phyloP scores from a whole-genome alignment of 257 asterid genomes.

The Vinca minor region DNA sequence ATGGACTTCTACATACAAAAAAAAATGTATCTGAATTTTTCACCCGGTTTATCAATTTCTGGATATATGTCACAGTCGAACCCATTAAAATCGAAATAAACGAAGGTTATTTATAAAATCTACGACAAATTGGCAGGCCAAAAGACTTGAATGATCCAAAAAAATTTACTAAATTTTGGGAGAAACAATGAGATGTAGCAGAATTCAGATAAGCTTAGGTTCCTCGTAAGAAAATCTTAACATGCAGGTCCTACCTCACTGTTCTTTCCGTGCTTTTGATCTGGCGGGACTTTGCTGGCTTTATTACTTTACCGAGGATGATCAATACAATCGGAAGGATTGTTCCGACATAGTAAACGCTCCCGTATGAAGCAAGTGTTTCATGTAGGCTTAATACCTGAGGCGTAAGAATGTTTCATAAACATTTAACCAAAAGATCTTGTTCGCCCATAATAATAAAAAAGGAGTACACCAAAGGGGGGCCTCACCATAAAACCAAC shows the following conservation, averaged over 20 bases:
- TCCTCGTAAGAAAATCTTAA: too few species aligned
- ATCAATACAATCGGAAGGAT: conserved; percentile 49
- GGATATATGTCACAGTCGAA: too few species aligned
- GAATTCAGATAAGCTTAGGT: too few species aligned
- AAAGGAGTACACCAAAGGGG: not conserved
- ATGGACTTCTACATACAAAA: too few species aligned
- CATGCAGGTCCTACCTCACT: conserved; percentile 35
- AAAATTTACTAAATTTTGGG: too few species aligned
- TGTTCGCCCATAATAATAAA: not conserved
- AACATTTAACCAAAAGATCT: not conserved
- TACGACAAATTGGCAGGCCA: too few species aligned
- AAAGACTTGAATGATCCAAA: too few species aligned
- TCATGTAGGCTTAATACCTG: conserved; percentile 83
- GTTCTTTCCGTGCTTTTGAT: conserved; percentile 60
- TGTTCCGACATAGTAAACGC: conserved; percentile 86
- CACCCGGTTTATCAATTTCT: not conserved
- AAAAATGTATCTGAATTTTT: not conserved
- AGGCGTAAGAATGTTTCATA: not conserved
- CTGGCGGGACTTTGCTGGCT: conserved; percentile 64
- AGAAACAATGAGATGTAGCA: too few species aligned
- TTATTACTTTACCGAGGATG: conserved; percentile 61
- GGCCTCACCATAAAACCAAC: conserved; percentile 80
- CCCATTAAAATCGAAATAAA: too few species aligned
- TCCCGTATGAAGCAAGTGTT: conserved; percentile 62
- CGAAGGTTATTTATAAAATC: too few species aligned